Evolutionary conservation across 495 filamentous ascomycete species (phyloP).

Genomic region (Hyaloscypha bicolor): DNA sequence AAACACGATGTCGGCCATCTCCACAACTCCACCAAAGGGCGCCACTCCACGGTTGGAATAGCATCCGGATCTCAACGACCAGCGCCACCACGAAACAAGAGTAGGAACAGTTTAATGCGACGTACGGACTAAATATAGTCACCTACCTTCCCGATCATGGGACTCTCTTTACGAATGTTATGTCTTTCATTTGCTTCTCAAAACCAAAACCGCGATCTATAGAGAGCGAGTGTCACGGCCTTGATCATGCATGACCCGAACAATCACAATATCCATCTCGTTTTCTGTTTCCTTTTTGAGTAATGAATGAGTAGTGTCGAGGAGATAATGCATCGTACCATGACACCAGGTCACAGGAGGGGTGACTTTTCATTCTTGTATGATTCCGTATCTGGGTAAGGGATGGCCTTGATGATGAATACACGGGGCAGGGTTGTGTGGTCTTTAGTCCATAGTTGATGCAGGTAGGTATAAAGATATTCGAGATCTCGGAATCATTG

Average conservation of each 20-base stretch:
- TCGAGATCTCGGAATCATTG: neutral
- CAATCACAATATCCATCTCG: neutral
- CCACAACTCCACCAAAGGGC: slow-evolving; percentile 43
- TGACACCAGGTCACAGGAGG: neutral
- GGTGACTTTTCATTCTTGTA: neutral
- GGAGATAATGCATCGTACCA: neutral
- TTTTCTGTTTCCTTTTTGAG: slow-evolving; percentile 4
- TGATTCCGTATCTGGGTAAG: neutral
- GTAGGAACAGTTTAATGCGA: slow-evolving; percentile 22
- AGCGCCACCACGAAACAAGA: slow-evolving; percentile 10
- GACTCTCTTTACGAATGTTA: slow-evolving; percentile 21
- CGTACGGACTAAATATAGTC: slow-evolving; percentile 23
- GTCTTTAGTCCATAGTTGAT: neutral
- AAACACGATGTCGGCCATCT: slow-evolving; percentile 73
- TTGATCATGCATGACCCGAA: slow-evolving; percentile 10
- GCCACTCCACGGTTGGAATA: slow-evolving; percentile 22
- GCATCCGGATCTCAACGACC: slow-evolving; percentile 12
- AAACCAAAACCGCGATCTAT: slow-evolving; percentile 20
- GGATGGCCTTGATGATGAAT: neutral
- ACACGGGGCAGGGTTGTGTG: neutral
- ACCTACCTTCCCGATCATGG: slow-evolving; percentile 8
- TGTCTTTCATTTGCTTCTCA: slow-evolving; percentile 17
- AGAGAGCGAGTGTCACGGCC: slow-evolving; percentile 14
- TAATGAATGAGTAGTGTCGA: slow-evolving; percentile 5
- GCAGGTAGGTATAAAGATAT: slow-evolving; percentile 1